Conservation (phyloP, 495 filamentous ascomycete genomes). For the Alectoria sarmentosa region DNA sequence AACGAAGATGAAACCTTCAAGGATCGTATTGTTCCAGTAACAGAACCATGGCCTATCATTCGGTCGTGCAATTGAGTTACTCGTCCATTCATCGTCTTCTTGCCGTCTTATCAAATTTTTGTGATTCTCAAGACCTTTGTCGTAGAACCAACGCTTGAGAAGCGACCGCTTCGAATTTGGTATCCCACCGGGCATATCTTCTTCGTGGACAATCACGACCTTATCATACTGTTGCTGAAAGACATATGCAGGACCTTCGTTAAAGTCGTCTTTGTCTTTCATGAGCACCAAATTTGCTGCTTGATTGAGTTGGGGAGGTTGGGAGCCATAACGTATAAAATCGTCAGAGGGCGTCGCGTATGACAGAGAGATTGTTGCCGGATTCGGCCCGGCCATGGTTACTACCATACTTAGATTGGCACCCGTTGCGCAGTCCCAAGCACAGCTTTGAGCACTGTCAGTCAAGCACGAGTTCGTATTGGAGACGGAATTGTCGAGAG, state of each 20-base stretch:
- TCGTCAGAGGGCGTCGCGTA: conserved; percentile 31
- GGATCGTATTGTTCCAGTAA: conserved; percentile 72
- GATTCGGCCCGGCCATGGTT: conserved; percentile 25
- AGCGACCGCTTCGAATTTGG: conserved; percentile 20
- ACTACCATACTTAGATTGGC: conserved; percentile 39
- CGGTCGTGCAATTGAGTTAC: conserved; percentile 37
- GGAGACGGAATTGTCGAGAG: conserved; percentile 47
- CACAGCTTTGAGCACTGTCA: conserved; percentile 47
- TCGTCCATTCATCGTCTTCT: conserved; percentile 33
- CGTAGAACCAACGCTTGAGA: conserved; percentile 30
- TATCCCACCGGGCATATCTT: conserved; percentile 27
- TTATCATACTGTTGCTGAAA: conserved; percentile 71
- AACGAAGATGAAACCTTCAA: conserved; percentile 75
- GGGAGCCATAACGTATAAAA: conserved; percentile 61
- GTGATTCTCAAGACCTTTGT: conserved; percentile 12
- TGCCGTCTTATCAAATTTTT: conserved; percentile 6
- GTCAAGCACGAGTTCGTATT: conserved; percentile 60
- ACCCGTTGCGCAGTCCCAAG: conserved; percentile 60
- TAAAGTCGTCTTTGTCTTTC: conserved; percentile 52
- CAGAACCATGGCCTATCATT: conserved; percentile 81
- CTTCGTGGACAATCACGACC: conserved; percentile 63
- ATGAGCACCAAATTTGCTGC: conserved; percentile 52
- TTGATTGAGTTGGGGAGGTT: conserved; percentile 51
- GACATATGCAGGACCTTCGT: conserved; percentile 67
- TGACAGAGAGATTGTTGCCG: conserved; percentile 28